Percentiles rank a stretch among this genome's conserved stretches.
Conservation (phyloP, 305 asterid genomes). For the Caryopteris hybrid region DNA sequence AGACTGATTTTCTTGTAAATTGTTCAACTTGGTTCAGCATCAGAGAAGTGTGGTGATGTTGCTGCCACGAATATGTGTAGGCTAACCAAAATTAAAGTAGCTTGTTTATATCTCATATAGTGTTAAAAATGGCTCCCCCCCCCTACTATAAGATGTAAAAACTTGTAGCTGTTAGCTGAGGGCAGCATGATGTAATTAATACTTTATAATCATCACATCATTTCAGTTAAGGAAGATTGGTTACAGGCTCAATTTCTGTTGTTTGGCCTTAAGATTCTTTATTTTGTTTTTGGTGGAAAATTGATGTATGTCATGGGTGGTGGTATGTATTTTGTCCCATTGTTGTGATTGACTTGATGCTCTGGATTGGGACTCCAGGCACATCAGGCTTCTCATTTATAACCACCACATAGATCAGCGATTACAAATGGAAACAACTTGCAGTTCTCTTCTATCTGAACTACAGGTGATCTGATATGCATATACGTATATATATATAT, state of each 20-base stretch:
- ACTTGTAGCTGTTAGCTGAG: background rate
- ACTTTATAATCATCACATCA: background rate
- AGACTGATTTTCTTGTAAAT: background rate
- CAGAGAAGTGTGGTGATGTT: background rate
- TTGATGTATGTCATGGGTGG: background rate
- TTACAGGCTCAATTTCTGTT: background rate
- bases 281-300: background rate
- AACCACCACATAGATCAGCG: conserved; percentile 12
- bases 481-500: background rate
- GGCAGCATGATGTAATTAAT: background rate
- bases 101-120: background rate
- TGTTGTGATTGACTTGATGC: conserved; percentile 1
- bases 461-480: conserved; percentile 54
- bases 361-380: background rate
- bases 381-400: conserved; percentile 16
- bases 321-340: background rate
- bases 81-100: background rate
- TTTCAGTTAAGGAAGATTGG: background rate
- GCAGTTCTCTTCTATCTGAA: conserved; percentile 66
- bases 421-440: conserved; percentile 59
- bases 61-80: background rate
- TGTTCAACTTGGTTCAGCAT: background rate
- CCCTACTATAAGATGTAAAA: background rate
- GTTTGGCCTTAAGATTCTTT: background rate
- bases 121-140: background rate